Base-by-base conservation (phyloP, 352 stramenopile species). In the Aphanomyces cochlioides region DNA sequence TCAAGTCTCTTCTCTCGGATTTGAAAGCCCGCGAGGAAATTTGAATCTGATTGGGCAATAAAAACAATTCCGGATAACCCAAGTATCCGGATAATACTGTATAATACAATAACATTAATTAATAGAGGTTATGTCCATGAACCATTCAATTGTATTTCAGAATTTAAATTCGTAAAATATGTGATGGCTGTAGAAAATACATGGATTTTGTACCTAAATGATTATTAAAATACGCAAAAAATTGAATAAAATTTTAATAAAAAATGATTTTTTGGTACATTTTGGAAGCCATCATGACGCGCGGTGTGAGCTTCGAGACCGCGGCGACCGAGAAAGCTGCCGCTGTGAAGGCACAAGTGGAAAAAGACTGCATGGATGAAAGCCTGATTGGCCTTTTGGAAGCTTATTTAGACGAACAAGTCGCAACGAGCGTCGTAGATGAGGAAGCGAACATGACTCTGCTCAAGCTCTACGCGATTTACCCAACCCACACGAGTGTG, bases 381-480 rank as follows among this genome's bases (percentile, higher is more conserved):
- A 75, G 63, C 21, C 74, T 77, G 36, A 75, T 91, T 56, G 67
- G 73, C 40, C 66, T 82, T 37, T 73, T 95, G 53, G 85, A 92
- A 73, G 72, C 70, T 68, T 93, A 93, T 76, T 65, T 93, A 56
- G 76, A 75, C 41, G 87, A 95, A 78, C 85, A 95, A 82, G 64
- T 93, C 70, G 43, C 77, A 58, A 82, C 75, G 73, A 69, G 65
- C 19, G 81, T 72, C 8, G 77, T 93, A 39, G 85, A 93, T 64
- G 80, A 89, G 37, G 83, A 95, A 75, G 84, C 87, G 64, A 78
- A 88, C 72, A 74, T 95, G 69, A 83, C 83, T 72, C 80, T 95
- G 68, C 78, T 95, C 66, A 92, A 91, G 77, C 78, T 95, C 58
- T 95, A 92, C 78, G 73, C 88, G 54, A 71, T 95, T 36, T 91